phyloP scores from a whole-genome alignment of 495 filamentous ascomycete genomes.

The Clohesyomyces aquaticus region DNA sequence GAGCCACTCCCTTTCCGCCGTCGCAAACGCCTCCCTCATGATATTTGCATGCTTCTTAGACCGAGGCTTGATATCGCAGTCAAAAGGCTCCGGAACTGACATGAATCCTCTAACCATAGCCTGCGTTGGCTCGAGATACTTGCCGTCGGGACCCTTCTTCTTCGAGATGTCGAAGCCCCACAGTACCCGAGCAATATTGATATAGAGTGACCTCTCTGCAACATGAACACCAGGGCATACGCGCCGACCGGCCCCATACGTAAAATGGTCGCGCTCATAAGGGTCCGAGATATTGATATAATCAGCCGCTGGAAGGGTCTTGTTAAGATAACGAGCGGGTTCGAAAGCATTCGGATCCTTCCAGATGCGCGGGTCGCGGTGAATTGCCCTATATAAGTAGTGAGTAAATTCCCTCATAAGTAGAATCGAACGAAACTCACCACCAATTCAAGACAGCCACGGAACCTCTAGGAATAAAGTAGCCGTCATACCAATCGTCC shows the following conservation, averaged over 20 bases:
- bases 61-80: constrained; percentile 45
- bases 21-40: constrained; percentile 30
- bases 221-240: constrained; percentile 39
- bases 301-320: constrained; percentile 22
- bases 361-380: constrained; percentile 35
- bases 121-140: constrained; percentile 33
- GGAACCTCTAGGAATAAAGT: constrained; percentile 39
- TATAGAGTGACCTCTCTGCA: constrained; percentile 36
- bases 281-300: constrained; percentile 34
- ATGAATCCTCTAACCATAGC: constrained; percentile 47
- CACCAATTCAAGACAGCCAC: constrained; percentile 37
- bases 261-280: constrained; percentile 38
- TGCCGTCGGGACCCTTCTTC: constrained; percentile 27
- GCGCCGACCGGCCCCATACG: constrained; percentile 35
- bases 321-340: constrained; percentile 34
- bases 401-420: neutral
- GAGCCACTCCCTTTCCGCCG: constrained; percentile 37
- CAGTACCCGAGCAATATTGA: constrained; percentile 33
- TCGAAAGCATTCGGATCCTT: constrained; percentile 33
- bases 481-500: constrained; percentile 41
- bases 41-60: constrained; percentile 45
- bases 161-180: constrained; percentile 40
- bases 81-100: constrained; percentile 46
- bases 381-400: constrained; percentile 26
- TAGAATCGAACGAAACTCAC: constrained; percentile 13